A percentile compares a stretch with the other conserved stretches of the same genome.
phyloP scores from a whole-genome alignment of 352 stramenopile genomes.

The Pythium guiyangense region DNA sequence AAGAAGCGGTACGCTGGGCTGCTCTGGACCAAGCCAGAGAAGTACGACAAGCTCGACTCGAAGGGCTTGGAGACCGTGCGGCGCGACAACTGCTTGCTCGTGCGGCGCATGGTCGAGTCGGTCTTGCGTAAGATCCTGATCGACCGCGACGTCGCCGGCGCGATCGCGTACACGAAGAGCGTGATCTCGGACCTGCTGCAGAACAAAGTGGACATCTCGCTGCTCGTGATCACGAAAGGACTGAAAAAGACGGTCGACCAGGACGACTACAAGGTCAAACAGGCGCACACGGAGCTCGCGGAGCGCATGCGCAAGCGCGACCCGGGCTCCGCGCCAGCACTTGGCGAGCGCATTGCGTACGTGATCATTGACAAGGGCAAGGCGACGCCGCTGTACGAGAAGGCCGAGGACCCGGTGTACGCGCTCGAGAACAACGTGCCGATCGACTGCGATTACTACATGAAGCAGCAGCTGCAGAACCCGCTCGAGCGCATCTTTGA shows the following conservation, averaged over 20 bases:
- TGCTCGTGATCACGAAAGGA: conserved; percentile 99
- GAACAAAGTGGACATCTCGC: conserved; percentile 99
- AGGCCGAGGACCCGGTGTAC: conserved; percentile 98
- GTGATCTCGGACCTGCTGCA: conserved; percentile 98
- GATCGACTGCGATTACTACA: conserved; percentile 99
- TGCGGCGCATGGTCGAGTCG: conserved; percentile 96
- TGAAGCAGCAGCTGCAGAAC: conserved; percentile 98
- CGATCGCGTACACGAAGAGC: conserved; percentile 97
- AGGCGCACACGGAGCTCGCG: conserved; percentile 98
- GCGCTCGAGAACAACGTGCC: conserved; percentile 98
- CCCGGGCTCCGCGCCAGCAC: conserved; percentile 93
- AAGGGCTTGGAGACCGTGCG: conserved; percentile 99
- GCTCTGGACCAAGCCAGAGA: conserved; percentile 89
- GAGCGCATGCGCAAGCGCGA: conserved; percentile 98
- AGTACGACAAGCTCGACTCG: conserved; percentile 99
- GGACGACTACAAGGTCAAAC: conserved; percentile 98
- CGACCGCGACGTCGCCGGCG: conserved; percentile 93
- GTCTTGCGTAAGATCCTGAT: conserved; percentile 99
- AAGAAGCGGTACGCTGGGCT: conserved; percentile 95
- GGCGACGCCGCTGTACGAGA: conserved; percentile 94
- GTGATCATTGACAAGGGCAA: conserved; percentile 99
- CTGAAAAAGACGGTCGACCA: conserved; percentile 98
- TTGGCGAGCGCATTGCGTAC: conserved; percentile 99
- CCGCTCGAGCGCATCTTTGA: conserved; percentile 98
- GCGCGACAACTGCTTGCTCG: conserved; percentile 98